Base-by-base conservation (phyloP, 345 rosid species). In the Cardamine occulta region DNA sequence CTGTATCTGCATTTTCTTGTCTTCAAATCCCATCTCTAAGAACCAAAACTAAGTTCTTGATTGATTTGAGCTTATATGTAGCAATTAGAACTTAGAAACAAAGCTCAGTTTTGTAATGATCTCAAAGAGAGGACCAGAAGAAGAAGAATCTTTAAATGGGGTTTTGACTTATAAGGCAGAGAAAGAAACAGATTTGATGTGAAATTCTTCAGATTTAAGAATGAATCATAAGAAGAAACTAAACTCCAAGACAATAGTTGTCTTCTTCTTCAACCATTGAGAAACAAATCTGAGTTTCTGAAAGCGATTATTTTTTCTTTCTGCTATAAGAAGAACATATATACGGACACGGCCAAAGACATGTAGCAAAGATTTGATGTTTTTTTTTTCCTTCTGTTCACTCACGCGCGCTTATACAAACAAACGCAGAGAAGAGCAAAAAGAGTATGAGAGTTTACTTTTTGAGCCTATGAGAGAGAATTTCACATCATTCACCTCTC, bases 21-120 rank as follows among this genome's bases (percentile, higher is more conserved):
- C 85, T 75, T 79, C 88, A 82, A 85, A 76, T 64, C 85, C 84
- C 86, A 80, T 88, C 85, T 81, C 77, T 61, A 74, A 75, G 74
- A 44, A 35, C 17, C 17, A 56, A 52, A 14, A 35, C 6, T 44
- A 44, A 15, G 10, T 47, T 47, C 21, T n/a, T 47, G 42, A 32
- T 32, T 32, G 42, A 32, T 57, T 58, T 32, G 26, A 31, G 18
- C 24, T 24, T 14, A 47, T n/a, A 3, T n/a, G 21, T 23, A 60
- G 3, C 34, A 45, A 69, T 7, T 21, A 12, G 14, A 63, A 39
- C 5, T 39, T 31, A 52, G 56, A 74, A 63, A 76, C 57, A 54
- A 32, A 62, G 48, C 75, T 63, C 44, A 70, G 40, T 61, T 76
- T 7, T 37, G 44, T 15, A 72, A 17, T 64, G 62, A 74, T 79